Evolutionary conservation across 176 grass and related monocot genomes (phyloP).

Genomic region (Oryza meyeriana): DNA sequence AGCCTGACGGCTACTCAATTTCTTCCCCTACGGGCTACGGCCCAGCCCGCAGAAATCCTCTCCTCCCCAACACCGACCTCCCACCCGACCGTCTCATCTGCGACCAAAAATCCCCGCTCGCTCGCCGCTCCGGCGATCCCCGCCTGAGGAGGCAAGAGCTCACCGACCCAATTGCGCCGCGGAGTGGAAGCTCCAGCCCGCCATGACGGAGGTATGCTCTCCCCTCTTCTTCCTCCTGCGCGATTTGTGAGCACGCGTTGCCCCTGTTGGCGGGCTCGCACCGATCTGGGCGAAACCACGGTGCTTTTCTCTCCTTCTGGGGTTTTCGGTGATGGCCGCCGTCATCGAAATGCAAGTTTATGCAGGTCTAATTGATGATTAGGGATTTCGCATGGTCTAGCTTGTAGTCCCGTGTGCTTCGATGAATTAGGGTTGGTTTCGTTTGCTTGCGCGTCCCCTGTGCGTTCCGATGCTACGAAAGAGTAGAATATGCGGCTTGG

Average conservation of each 20-base stretch:
- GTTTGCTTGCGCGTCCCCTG: not conserved
- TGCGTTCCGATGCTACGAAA: not conserved
- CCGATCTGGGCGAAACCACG: not conserved
- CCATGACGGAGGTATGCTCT: slow-evolving; percentile 52
- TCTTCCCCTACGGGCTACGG: too few relatives aligned
- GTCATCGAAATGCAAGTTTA: not conserved
- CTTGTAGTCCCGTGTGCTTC: not conserved
- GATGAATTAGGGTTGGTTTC: slow-evolving; percentile 32
- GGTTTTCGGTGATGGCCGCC: not conserved
- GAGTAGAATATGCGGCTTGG: not conserved
- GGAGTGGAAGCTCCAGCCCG: not conserved
- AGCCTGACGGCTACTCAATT: too few relatives aligned
- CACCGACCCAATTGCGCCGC: not conserved
- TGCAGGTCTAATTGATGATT: not conserved
- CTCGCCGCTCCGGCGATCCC: slow-evolving; percentile 27
- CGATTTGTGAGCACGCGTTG: not conserved
- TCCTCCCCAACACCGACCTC: too few relatives aligned
- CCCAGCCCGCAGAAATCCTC: too few relatives aligned
- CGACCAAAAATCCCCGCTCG: not conserved
- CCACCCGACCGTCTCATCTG: not conserved
- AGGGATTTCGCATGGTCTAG: not conserved
- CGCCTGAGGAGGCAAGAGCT: not conserved
- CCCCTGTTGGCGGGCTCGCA: too few relatives aligned
- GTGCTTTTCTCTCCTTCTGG: not conserved
- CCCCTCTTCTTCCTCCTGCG: not conserved